A percentile compares a stretch with the other conserved stretches of the same genome.
Evolutionary conservation across 1,284 basidiomycete genomes (phyloP).

Genomic region (Uromyces viciae-fabae): DNA sequence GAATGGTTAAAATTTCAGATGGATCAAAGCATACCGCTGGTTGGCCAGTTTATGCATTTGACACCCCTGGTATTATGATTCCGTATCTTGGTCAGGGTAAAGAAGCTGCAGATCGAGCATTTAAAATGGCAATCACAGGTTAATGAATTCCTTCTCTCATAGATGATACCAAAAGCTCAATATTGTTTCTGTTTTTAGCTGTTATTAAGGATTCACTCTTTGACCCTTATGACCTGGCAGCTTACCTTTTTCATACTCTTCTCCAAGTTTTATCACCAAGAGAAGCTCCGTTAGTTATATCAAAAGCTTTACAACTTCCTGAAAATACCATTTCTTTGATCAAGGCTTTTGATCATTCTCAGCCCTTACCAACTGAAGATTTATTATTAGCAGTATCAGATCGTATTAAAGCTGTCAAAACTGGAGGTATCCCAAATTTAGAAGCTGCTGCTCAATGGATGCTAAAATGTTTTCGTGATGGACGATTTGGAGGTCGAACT

Average conservation of each 20-base stretch:
- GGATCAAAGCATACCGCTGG: constrained; percentile 71
- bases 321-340: neutral
- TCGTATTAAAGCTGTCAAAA: constrained; percentile 73
- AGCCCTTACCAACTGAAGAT: constrained; percentile 46
- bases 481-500: constrained; percentile 60
- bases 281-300: neutral
- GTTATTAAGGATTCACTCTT: constrained; percentile 37
- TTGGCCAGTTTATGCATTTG: constrained; percentile 83
- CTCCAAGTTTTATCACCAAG: constrained; percentile 7
- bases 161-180: neutral
- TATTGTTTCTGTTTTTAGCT: neutral
- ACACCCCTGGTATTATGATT: constrained; percentile 95
- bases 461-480: constrained; percentile 76
- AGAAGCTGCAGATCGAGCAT: constrained; percentile 78
- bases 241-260: constrained; percentile 31
- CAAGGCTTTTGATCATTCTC: neutral
- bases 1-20: constrained; percentile 64
- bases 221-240: constrained; percentile 23
- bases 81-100: constrained; percentile 85
- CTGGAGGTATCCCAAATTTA: constrained; percentile 69
- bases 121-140: constrained; percentile 91
- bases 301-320: neutral
- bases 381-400: constrained; percentile 69
- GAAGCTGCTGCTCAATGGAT: constrained; percentile 73
- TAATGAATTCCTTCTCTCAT: constrained; percentile 48